Base-by-base conservation (phyloP, 208 protist species). In the Leishmania tropica region DNA sequence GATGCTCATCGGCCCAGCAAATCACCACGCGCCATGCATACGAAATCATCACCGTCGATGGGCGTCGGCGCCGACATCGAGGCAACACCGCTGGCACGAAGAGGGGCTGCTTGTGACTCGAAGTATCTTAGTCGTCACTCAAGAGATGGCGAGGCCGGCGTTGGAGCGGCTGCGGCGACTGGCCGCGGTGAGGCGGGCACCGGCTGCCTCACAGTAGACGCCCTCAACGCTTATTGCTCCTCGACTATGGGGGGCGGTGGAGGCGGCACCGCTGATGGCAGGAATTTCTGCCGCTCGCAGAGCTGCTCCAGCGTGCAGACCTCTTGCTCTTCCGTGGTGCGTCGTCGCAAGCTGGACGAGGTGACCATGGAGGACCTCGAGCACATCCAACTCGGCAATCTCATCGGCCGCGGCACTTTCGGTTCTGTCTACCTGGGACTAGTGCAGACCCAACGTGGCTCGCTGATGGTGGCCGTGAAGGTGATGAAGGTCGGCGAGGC, bases 381-480 rank as follows among this genome's bases (percentile, higher is more conserved):
- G 54, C 78, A 81, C 58, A 83, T 90, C 56, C 89, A 92, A 81
- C 83, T 87, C 35, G 84, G 92, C 53, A 88, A 89, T 64, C 53
- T 88, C 28, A 79, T 96, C 58, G 93, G 89, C 45, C 84, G 91
- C 19, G 93, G 93, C 62, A 89, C 89, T 6, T 96, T 93, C 81
- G 89, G 93, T 17, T 72, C 82, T 37, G 91, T 96, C 13, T 89
- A 90, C 73, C 73, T 89, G 40, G 90, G 89, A 2, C 78, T 94
- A 5, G 64, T 96, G 17, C 85, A 90, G 47, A 89, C 85, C 0
- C 58, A 71, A 35, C 78, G 79, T 67, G 85, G 90, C 19, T 83
- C 83, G 11, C 53, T 96, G 76, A 83, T 94, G 62, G 84, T 94
- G 37, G 92, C 92, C 10, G 92, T 96, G 80, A 96, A 96, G 79